phyloP scores from a whole-genome alignment of 495 filamentous ascomycete species.

The Cetradonia linearis region DNA sequence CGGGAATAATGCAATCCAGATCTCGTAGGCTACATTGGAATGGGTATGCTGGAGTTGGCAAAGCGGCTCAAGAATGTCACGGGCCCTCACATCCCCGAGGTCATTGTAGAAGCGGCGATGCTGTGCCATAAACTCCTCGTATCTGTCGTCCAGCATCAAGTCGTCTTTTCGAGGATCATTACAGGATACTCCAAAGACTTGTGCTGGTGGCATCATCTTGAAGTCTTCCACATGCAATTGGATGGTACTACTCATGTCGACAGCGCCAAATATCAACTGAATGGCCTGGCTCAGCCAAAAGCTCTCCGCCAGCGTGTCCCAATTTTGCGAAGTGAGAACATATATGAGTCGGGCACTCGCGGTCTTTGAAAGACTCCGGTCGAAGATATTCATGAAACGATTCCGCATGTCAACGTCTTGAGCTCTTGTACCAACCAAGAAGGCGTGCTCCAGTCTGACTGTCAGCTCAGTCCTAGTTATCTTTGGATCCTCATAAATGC shows the following conservation, averaged over 20 bases:
- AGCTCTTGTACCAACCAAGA: conserved; percentile 87
- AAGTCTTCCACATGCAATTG: conserved; percentile 78
- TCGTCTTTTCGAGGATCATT: conserved; percentile 63
- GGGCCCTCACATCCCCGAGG: conserved; percentile 69
- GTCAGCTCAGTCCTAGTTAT: conserved; percentile 92
- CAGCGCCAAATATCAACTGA: conserved; percentile 78
- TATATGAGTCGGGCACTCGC: conserved; percentile 79
- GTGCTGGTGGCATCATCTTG: conserved; percentile 57
- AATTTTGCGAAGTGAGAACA: conserved; percentile 86
- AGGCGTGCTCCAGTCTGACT: conserved; percentile 92
- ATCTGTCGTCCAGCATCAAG: conserved; percentile 67
- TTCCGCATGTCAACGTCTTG: conserved; percentile 96
- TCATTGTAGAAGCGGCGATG: conserved; percentile 75
- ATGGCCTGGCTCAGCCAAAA: conserved; percentile 95
- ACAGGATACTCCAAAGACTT: conserved; percentile 50
- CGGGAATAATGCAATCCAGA: conserved; percentile 87
- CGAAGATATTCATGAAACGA: conserved; percentile 89
- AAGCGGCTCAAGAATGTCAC: conserved; percentile 82
- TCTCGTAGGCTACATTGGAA: conserved; percentile 61
- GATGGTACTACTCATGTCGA: conserved; percentile 69
- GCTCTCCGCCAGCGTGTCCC: conserved; percentile 87
- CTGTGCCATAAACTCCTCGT: conserved; percentile 65
- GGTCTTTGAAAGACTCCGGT: conserved; percentile 76
- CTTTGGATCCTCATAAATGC: conserved; percentile 93
- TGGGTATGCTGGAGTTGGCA: conserved; percentile 93